phyloP scores from a whole-genome alignment of 2,329 filamentous ascomycete species.

The Phaeosphaeria sp. region DNA sequence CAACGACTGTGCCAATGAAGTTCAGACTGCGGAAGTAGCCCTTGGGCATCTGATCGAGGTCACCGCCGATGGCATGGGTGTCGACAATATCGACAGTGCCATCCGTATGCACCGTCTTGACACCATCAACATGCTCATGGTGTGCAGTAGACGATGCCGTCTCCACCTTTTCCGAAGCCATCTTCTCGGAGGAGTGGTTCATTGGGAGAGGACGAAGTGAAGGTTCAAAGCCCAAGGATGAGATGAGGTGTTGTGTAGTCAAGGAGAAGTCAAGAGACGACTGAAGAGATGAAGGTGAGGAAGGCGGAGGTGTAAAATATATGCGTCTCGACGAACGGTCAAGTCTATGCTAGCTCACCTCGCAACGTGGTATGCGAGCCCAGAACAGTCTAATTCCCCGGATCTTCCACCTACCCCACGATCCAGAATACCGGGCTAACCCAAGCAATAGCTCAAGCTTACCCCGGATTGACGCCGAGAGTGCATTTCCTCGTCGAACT shows the following conservation, averaged over 20 bases:
- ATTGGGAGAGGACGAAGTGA: background rate
- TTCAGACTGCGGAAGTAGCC: conserved; percentile 52
- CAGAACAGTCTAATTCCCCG: conserved; percentile 3
- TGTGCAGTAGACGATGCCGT: background rate
- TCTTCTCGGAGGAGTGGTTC: background rate
- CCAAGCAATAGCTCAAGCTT: background rate
- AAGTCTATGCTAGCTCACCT: background rate
- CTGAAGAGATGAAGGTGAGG: background rate
- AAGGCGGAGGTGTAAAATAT: background rate
- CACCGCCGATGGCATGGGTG: conserved; percentile 52
- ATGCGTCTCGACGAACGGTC: background rate
- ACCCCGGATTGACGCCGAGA: background rate
- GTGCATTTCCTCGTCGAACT: background rate
- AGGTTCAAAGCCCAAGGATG: background rate
- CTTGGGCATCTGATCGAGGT: conserved; percentile 49
- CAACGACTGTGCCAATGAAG: conserved; percentile 52
- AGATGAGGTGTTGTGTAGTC: background rate
- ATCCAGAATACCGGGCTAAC: background rate
- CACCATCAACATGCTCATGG: conserved; percentile 5
- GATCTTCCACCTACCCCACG: conserved; percentile 1
- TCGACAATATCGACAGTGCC: conserved; percentile 54
- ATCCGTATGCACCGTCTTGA: conserved; percentile 47
- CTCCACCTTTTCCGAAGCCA: conserved; percentile 4
- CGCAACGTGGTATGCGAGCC: background rate
- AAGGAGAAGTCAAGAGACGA: background rate